Conservation (phyloP, 2,329 filamentous ascomycete species). For the Dothistroma pini region DNA sequence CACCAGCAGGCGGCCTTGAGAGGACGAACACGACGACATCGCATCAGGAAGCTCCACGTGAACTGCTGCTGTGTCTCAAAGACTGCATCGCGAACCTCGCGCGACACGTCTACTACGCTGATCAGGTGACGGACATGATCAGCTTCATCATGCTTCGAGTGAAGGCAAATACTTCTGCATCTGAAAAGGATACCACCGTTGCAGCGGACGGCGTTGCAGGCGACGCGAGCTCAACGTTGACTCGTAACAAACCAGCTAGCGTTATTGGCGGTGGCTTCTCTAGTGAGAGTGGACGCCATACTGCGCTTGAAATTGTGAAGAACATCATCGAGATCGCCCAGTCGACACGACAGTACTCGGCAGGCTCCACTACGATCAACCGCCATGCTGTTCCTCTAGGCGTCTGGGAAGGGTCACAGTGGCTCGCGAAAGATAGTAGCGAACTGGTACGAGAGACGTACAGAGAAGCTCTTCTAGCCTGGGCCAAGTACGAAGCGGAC, state of each 20-base stretch:
- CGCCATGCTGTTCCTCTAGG: conserved; percentile 65
- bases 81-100: conserved; percentile 85
- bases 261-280: conserved; percentile 53
- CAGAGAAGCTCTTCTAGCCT: conserved; percentile 75
- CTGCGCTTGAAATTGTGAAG: conserved; percentile 74
- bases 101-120: conserved; percentile 93
- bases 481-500: conserved; percentile 53
- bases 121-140: conserved; percentile 95
- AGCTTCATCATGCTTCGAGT: conserved; percentile 72
- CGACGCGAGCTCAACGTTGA: conserved; percentile 8
- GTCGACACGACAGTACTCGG: conserved; percentile 20
- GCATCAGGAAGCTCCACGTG: conserved; percentile 11
- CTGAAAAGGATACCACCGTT: conserved; percentile 11
- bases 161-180: conserved; percentile 53
- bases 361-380: conserved; percentile 23
- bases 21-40: conserved; percentile 5
- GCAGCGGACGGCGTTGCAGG: conserved; percentile 9
- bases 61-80: conserved; percentile 54
- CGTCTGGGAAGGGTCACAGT: conserved; percentile 96
- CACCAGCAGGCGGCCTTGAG: neutral
- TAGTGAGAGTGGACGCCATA: conserved; percentile 57
- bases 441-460: conserved; percentile 79
- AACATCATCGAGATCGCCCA: conserved; percentile 80
- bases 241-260: conserved; percentile 34
- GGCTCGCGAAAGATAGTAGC: conserved; percentile 78